Evolutionary conservation across 495 filamentous ascomycete genomes (phyloP), one percentile per base, ranked within the genome.

Genomic region (Parathielavia hyrcaniae): DNA sequence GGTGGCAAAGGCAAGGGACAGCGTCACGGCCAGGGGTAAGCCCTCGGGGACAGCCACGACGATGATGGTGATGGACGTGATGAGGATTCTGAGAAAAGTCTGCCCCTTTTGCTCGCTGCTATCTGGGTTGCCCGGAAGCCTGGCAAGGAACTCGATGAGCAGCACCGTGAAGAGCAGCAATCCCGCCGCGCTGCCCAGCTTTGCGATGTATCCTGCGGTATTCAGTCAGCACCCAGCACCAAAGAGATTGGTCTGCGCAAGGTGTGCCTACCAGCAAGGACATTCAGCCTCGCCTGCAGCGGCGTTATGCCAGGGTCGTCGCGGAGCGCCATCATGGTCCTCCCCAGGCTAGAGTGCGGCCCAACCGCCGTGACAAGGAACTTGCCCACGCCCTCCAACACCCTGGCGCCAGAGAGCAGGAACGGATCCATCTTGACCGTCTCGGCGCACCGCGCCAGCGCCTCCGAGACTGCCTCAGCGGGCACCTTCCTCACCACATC

Each of bases 1-100:
- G 4, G 90, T 96, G 30, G 91, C 91, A 68, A 93, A 95, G 38
- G 91, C 90, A 17, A 96, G 79, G 41, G 91, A 90, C 39, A 95
- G 78, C 2, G 91, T 95, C 16, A 96, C 91, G 53, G 91, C 91
- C 35, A 96, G 75, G 16, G 91, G 91, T 48, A 96, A 72, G 16
- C 91, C 91, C 73, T 96, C 91, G 2, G 91, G 91, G 10, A 96
- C 90, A 17, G 91, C 91, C 16, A 96, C 90, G n/a, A 95, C 91
- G 55, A 96, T 86, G 58, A 96, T 84, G 9, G 90, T 96, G 54
- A 96, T 88, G 26, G 90, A 84, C 19, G 92, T 87, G 60, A 96
- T 95, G 62, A 96, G 90, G 58, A 96, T 93, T 53, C 86, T 79
- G 55, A 96, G 79, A 72, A 96, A 96, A 49, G 82, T 72, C 68